These are phyloP conservation scores for Metarhizium robertsii DNA, from an alignment of 2,329 filamentous ascomycete species.

Conservation along the genomic window DNA sequence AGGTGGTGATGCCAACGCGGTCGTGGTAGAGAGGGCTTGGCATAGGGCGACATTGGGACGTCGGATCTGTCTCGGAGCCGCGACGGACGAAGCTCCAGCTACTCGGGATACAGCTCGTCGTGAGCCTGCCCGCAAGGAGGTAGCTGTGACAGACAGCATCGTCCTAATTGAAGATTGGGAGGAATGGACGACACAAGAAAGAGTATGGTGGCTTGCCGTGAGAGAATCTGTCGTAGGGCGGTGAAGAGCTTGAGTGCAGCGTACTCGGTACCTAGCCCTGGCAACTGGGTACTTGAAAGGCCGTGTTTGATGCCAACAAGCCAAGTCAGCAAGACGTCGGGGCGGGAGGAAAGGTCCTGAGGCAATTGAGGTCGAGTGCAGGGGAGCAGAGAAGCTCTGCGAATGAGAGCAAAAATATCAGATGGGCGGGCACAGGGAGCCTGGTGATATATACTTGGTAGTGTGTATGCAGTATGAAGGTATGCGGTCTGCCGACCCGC, in stretches of 20 bases:
- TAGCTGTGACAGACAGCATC: slow-evolving; percentile 4
- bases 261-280: too few species aligned
- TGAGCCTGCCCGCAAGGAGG: neutral
- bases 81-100: neutral
- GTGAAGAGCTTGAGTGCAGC: too few species aligned
- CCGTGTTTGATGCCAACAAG: too few species aligned
- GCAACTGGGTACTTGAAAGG: too few species aligned
- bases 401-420: neutral
- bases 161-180: neutral
- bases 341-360: too few species aligned
- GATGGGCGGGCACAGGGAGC: neutral
- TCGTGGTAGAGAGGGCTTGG: neutral
- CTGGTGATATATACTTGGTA: neutral
- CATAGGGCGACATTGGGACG: slow-evolving; percentile 33
- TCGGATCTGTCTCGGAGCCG: neutral
- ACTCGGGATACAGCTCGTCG: neutral
- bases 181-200: neutral
- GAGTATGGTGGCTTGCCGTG: neutral
- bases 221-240: neutral
- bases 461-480: neutral
- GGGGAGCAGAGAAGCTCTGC: neutral
- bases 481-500: neutral
- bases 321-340: too few species aligned
- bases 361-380: neutral
- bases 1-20: neutral